Evolutionary conservation across 345 rosid species (phyloP).

Genomic region (Passiflora organensis): DNA sequence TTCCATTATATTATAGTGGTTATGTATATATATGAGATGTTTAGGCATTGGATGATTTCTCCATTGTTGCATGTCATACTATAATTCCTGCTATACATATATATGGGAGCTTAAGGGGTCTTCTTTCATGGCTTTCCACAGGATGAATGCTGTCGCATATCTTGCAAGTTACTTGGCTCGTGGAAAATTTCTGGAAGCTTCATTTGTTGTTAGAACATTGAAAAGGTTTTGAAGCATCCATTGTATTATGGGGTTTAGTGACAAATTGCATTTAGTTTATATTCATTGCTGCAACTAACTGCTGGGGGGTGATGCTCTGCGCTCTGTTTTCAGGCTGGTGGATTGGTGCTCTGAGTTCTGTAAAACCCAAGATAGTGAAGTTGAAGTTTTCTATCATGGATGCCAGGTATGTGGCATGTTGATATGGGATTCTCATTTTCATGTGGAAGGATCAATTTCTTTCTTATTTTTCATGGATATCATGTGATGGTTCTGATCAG

Average conservation of each 20-base stretch:
- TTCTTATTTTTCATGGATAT: no score
- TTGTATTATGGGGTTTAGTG: background rate
- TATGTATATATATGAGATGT: no score
- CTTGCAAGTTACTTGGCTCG: slow-evolving; percentile 90
- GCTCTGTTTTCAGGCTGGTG: slow-evolving; percentile 49
- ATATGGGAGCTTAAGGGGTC: no score
- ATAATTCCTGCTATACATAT: no score
- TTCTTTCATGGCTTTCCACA: slow-evolving; percentile 32
- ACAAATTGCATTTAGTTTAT: background rate
- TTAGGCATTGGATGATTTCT: no score
- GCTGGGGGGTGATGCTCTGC: background rate
- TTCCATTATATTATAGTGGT: no score
- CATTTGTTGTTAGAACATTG: slow-evolving; percentile 40
- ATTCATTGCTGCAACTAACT: background rate
- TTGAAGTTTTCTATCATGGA: slow-evolving; percentile 61
- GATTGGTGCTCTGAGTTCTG: slow-evolving; percentile 67
- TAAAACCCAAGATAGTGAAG: slow-evolving; percentile 37
- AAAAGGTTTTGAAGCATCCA: slow-evolving; percentile 40
- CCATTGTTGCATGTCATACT: no score
- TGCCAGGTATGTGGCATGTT: slow-evolving; percentile 75
- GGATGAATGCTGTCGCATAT: slow-evolving; percentile 93
- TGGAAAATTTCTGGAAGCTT: slow-evolving; percentile 59
- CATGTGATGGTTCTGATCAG: no score
- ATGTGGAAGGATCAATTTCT: no score
- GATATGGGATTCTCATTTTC: no score